Evolutionary conservation across 2,329 filamentous ascomycete genomes (phyloP).

Genomic region (Epichloe uncinata): DNA sequence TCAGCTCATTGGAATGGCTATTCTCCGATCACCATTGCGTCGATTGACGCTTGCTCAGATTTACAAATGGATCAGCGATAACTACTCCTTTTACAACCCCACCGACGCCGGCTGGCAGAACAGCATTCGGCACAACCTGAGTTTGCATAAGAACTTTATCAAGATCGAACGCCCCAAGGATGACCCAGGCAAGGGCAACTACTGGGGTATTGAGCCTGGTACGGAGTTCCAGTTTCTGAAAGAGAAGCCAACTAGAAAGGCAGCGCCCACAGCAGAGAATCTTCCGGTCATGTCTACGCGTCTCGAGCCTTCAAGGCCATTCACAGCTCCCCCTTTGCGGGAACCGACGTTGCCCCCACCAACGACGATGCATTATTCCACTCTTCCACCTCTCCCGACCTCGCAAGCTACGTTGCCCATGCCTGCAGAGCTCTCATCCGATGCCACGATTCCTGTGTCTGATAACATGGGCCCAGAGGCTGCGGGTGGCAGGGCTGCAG

Average conservation of each 20-base stretch:
- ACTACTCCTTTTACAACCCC: constrained; percentile 74
- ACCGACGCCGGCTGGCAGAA: constrained; percentile 94
- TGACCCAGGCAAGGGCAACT: constrained; percentile 93
- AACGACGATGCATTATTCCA: constrained; percentile 20
- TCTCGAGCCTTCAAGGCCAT: constrained; percentile 36
- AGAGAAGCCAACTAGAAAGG: constrained; percentile 59
- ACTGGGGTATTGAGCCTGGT: constrained; percentile 87
- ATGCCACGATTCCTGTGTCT: constrained; percentile 63
- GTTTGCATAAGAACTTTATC: constrained; percentile 89
- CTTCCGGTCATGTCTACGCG: constrained; percentile 43
- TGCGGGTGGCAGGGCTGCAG: constrained; percentile 26
- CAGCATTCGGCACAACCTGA: constrained; percentile 95
- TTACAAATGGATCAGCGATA: constrained; percentile 99
- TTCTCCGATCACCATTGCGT: constrained; percentile 70
- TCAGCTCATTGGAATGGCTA: constrained; percentile 91
- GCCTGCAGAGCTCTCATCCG: constrained; percentile 55
- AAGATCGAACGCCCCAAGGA: constrained; percentile 95
- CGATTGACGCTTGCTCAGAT: constrained; percentile 87
- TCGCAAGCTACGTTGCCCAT: constrained; percentile 23
- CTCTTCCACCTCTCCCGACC: constrained; percentile 27
- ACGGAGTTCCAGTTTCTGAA: constrained; percentile 84
- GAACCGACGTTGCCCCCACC: constrained; percentile 38
- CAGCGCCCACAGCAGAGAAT: constrained; percentile 41
- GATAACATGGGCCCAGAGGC: constrained; percentile 47
- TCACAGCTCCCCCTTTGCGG: constrained; percentile 21